phyloP scores from a whole-genome alignment of 2,329 filamentous ascomycete species.

The Thyridium curvatum region DNA sequence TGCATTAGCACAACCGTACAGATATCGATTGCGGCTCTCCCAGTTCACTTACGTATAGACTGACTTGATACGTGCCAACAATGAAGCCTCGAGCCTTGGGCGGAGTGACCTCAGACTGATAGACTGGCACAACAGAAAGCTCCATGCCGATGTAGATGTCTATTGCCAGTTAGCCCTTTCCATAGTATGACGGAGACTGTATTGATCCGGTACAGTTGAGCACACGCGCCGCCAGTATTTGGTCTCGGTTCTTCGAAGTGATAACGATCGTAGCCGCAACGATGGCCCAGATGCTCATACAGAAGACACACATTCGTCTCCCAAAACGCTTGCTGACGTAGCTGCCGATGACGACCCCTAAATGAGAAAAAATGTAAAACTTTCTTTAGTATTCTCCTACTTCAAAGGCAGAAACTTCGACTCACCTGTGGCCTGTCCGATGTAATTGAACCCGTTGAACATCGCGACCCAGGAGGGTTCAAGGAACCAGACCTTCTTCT shows the following conservation, averaged over 20 bases:
- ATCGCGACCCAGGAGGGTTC: conserved; percentile 25
- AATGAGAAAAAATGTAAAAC: too few species aligned
- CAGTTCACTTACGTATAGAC: conserved; percentile 14
- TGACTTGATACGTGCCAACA: conserved; percentile 27
- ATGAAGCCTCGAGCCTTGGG: conserved; percentile 20
- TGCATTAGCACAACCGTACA: too few species aligned
- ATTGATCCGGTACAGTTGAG: conserved; percentile 19
- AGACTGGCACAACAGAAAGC: conserved; percentile 26
- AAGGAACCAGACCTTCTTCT: conserved; percentile 14
- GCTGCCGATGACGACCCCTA: conserved; percentile 20
- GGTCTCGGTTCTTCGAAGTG: conserved; percentile 19
- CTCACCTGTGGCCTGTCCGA: conserved; percentile 21
- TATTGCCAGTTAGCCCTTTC: too few species aligned
- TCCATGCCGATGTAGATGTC: conserved; percentile 32
- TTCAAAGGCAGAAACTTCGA: too few species aligned
- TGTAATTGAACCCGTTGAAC: conserved; percentile 25
- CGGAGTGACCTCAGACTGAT: conserved; percentile 25
- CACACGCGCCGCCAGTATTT: conserved; percentile 26
- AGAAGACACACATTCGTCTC: conserved; percentile 25
- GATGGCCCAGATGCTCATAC: conserved; percentile 27
- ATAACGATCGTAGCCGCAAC: conserved; percentile 22
- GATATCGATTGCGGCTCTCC: too few species aligned
- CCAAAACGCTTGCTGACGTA: conserved; percentile 21
- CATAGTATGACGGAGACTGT: too few species aligned
- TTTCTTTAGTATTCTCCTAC: too few species aligned